Evolutionary conservation across 495 filamentous ascomycete genomes (phyloP).

Genomic region (Neurospora pannonica): DNA sequence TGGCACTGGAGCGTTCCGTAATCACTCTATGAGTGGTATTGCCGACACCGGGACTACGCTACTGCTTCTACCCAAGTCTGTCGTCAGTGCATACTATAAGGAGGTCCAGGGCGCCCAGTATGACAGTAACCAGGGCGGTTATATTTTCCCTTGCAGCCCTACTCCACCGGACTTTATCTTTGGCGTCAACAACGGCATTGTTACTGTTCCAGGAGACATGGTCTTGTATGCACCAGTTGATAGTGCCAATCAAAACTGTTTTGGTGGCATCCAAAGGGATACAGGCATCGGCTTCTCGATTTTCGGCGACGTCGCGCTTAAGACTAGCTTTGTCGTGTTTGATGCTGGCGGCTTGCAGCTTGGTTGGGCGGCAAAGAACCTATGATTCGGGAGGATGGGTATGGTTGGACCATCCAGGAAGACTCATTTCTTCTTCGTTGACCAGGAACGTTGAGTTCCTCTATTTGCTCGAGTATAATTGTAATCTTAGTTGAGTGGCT

Average conservation of each 20-base stretch:
- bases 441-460: background rate
- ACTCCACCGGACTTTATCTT: conserved; percentile 54
- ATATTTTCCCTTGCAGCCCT: conserved; percentile 55
- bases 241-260: conserved; percentile 37
- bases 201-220: conserved; percentile 45
- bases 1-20: conserved; percentile 33
- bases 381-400: conserved; percentile 5
- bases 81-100: conserved; percentile 57
- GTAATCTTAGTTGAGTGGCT: background rate
- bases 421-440: background rate
- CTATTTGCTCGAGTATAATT: background rate
- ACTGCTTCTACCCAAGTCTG: conserved; percentile 45
- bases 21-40: conserved; percentile 39
- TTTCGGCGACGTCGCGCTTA: conserved; percentile 40
- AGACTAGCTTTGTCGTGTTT: conserved; percentile 62
- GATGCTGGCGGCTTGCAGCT: conserved; percentile 31
- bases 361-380: conserved; percentile 46
- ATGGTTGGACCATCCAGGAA: background rate
- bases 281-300: conserved; percentile 56
- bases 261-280: conserved; percentile 56
- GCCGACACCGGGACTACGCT: conserved; percentile 70
- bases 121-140: conserved; percentile 46
- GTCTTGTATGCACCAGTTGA: conserved; percentile 42
- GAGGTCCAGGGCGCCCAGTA: conserved; percentile 44
- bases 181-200: conserved; percentile 36